Conservation (phyloP, 371 early-diverging fungal genomes). For the Apophysomyces ossiformis region DNA sequence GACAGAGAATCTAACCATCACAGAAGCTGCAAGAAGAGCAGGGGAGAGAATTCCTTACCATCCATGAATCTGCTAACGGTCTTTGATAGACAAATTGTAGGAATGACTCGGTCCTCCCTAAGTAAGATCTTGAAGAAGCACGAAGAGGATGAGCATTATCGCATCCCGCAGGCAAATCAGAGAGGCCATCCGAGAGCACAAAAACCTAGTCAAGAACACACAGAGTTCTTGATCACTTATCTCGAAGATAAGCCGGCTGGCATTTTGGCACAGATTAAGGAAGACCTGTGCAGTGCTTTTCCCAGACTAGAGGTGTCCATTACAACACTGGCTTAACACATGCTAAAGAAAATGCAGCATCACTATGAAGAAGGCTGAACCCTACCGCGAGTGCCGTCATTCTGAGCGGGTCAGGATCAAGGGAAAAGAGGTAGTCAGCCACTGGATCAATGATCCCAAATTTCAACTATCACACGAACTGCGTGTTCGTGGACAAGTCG, state of each 20-base stretch:
- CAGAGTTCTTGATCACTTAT: neutral
- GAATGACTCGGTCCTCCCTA: no score
- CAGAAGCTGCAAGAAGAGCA: no score
- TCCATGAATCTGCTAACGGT: no score
- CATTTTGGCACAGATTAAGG: slow-evolving; percentile 1
- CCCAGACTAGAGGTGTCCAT: neutral
- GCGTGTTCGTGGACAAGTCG: slow-evolving; percentile 16
- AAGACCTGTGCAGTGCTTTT: slow-evolving; percentile 3
- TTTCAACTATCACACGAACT: slow-evolving; percentile 5
- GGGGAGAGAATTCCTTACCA: no score
- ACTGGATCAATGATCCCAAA: neutral
- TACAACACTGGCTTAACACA: neutral
- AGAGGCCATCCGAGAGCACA: neutral
- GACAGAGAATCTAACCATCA: no score
- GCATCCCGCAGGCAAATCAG: neutral
- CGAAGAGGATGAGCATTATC: no score
- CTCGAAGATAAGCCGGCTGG: neutral
- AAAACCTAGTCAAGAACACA: neutral
- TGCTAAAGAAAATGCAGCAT: neutral
- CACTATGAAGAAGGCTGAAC: neutral
- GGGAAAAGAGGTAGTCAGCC: neutral
- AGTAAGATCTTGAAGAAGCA: no score
- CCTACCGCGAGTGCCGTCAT: neutral
- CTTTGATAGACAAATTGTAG: no score
- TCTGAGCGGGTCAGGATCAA: neutral